Base-by-base conservation (phyloP, 768 basidiomycete species). In the Lentinus tigrinus region DNA sequence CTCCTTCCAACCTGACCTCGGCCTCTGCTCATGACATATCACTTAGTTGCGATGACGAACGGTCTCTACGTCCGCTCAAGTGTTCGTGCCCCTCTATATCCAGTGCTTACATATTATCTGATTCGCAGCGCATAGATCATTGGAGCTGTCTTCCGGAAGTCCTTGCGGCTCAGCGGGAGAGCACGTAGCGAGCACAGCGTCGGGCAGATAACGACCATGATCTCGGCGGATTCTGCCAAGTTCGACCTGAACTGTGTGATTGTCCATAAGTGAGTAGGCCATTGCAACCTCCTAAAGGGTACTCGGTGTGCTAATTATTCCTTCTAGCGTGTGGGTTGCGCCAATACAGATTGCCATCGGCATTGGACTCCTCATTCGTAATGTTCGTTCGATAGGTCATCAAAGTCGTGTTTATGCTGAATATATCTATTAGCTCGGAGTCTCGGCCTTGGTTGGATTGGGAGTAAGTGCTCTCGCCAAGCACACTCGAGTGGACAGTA, bases 171-270 rank as follows among this genome's bases (percentile, higher is more conserved):
- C 0, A 89, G 87, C 16, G 82, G 83, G 0, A 76, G 80, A 48
- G 77, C 86, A 9, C 76, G 85, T 19, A 58, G 80, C 26, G 75
- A 82, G 42, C 85, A 88, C 65, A 82, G 78, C 19, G 82, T 83
- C 40, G 88, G 88, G 0, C 77, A 86, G 65, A 83, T 89, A 48
- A 87, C 83, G 10, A 90, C 87, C 0, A 81, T 89, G 76, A 85
- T 89, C 7, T 84, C 85, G 1, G 78, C 83, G 13, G 88, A 91
- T 65, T 72, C 84, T 0, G 77, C 79, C 5, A 78, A 82, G 46
- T 67, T 88, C 23, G 86, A 87, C 58, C 62, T 72, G 16, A 77
- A 81, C 63, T 69, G 73, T n/a, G 74, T 67, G 7, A 78, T 64
- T 49, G 62, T 69, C 14, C 73, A 74, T 63, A 69, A 69, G 65